Conservation (phyloP, 2,329 filamentous ascomycete genomes). For the Penicillium sp. region DNA sequence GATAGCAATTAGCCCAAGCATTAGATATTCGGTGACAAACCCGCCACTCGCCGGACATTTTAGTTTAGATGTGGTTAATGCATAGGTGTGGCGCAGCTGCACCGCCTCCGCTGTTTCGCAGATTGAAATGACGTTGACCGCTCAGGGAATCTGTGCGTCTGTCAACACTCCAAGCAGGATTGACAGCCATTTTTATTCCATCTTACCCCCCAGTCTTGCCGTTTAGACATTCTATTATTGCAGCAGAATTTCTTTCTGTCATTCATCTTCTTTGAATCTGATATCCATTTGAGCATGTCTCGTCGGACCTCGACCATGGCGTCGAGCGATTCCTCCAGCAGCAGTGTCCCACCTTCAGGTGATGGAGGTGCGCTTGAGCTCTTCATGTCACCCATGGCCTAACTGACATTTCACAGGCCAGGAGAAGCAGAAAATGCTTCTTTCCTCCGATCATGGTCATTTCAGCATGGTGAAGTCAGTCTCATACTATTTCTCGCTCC, state of each 20-base stretch:
- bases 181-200: slow-evolving; percentile 19
- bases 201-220: slow-evolving; percentile 15
- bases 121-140: slow-evolving; percentile 40
- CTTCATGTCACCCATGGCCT: slow-evolving; percentile 7
- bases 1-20: not conserved
- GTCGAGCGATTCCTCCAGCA: slow-evolving; percentile 32
- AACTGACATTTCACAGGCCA: slow-evolving; percentile 37
- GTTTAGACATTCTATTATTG: slow-evolving; percentile 4
- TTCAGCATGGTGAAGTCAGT: slow-evolving; percentile 52
- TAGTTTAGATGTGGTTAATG: slow-evolving; percentile 25
- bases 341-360: slow-evolving; percentile 28
- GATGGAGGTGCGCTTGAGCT: slow-evolving; percentile 35
- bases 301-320: slow-evolving; percentile 40
- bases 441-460: slow-evolving; percentile 49
- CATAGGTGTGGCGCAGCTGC: slow-evolving; percentile 26
- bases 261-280: slow-evolving; percentile 7
- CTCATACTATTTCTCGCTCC: slow-evolving; percentile 2
- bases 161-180: slow-evolving; percentile 36
- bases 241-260: slow-evolving; percentile 1
- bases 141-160: slow-evolving; percentile 33
- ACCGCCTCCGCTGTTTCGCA: slow-evolving; percentile 23
- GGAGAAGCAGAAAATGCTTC: slow-evolving; percentile 51
- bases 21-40: not conserved
- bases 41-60: not conserved
- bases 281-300: slow-evolving; percentile 37